Base-by-base conservation (phyloP, 2,329 filamentous ascomycete species). In the Phialemonium atrogriseum region DNA sequence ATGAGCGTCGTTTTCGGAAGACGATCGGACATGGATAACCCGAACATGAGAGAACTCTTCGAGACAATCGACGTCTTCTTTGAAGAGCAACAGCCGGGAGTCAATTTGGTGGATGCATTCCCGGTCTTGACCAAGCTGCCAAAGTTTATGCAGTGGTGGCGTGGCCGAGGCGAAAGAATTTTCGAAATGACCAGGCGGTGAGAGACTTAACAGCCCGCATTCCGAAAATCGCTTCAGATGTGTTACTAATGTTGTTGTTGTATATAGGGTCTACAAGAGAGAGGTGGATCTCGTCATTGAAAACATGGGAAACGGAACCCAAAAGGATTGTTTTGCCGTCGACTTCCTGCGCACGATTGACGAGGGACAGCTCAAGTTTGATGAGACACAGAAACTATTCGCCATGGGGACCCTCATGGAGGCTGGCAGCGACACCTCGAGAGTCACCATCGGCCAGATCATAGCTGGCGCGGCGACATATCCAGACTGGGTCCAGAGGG, bases 401-500 rank as follows among this genome's bases (percentile, higher is more conserved):
- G 41, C 47, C 4, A 38, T 51, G 7, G 49, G 51, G 4, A 48
- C 52, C 11, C 41, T 65, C 8, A 51, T 68, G 12, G 58, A 57
- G 34, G 62, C 63, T 0, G 64, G 64, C 6, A 54, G 50, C 18
- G 62, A 68, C 37, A 68, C 56, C 5, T 59, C 60, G 1, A 48
- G 60, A n/a, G 49, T 58, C 38, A 47, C 36, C 10, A 30, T 58
- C 12, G 52, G 51, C 34, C 46, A 48, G 25, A 48, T 51, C 27
- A 37, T 51, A 30, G 47, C 52, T 42, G 46, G 51, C 7, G 45
- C 42, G 32, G 28, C 50, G 4, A 45, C 47, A 21, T 51, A 52
- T 27, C 59, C 58, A 0, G 49, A 54, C 7, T 46, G 39, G 34
- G 40, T 43, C 11, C 32, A 34, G 9, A 51, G 48, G 24, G 55